A percentile compares a stretch with the other conserved stretches of the same genome.
Conservation (phyloP, 192 early-diverging fungal species). For the Backusella liffmaniae region DNA sequence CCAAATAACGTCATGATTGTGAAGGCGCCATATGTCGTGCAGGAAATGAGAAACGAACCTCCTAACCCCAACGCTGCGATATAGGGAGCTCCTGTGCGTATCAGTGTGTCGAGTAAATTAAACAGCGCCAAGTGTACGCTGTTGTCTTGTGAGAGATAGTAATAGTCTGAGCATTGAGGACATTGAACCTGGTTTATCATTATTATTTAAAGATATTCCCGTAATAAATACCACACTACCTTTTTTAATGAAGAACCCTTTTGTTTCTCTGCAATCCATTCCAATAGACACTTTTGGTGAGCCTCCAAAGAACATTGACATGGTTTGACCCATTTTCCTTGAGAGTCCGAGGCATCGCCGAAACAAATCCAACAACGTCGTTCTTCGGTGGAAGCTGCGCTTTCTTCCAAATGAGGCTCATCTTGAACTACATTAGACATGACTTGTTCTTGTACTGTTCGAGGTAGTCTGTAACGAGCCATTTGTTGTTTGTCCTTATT, state of each 20-base stretch:
- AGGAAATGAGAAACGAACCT: conserved; percentile 60
- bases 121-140: conserved; percentile 52
- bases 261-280: conserved; percentile 72
- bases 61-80: conserved; percentile 58
- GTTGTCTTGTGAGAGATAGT: conserved; percentile 57
- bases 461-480: neutral
- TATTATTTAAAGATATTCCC: neutral
- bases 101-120: conserved; percentile 49
- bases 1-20: conserved; percentile 67
- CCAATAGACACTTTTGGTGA: conserved; percentile 74
- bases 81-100: conserved; percentile 63
- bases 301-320: conserved; percentile 73
- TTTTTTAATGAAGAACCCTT: conserved; percentile 47
- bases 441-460: neutral
- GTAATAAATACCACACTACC: conserved; percentile 14
- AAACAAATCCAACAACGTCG: conserved; percentile 74
- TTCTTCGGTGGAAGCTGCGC: conserved; percentile 18
- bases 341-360: conserved; percentile 60
- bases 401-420: neutral
- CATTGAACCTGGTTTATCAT: conserved; percentile 55
- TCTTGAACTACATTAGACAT: neutral
- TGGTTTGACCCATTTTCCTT: conserved; percentile 65
- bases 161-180: conserved; percentile 65
- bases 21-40: conserved; percentile 67
- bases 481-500: neutral